Evolutionary conservation across 345 rosid species (phyloP), one percentile per base, ranked within the genome.

Genomic region (Eucalyptus microcorys): DNA sequence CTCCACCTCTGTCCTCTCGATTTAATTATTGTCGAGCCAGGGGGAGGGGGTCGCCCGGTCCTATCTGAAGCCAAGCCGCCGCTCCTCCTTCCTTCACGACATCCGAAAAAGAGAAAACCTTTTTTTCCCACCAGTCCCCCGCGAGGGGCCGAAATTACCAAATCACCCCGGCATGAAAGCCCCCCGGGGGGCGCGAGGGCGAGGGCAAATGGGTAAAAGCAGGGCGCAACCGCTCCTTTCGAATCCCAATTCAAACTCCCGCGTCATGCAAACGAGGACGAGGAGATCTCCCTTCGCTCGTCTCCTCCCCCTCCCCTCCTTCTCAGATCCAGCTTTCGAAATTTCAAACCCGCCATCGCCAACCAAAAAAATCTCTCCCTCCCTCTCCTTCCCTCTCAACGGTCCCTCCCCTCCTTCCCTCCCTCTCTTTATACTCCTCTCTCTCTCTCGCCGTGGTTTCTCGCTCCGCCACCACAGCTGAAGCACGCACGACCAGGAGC

Each of bases 281-380:
- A 10, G 14, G 13, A 4, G 81, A 57, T 34, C 48, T 48, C 49
- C 24, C n/a, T 34, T 47, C 81, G 37, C 52, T 71, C 45, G 27
- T 19, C 26, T 7, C 37, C 4, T 5, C 43, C 19, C 10, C 52
- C 42, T 14, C 1, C 59, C n/a, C n/a, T n/a, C n/a, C n/a, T n/a
- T 53, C 57, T 52, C 45, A 30, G 66, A 40, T 37, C 86, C 71
- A n/a, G n/a, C 47, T 57, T 89, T 87, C 88, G 57, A 89, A 89
- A 34, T 53, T 89, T 50, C 88, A 71, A 89, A 87, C 86, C 88
- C 90, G 90, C 90, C 90, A 85, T 55, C 22, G 42, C 32, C 83
- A 68, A 40, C 66, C n/a, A 40, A 37, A 61, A 10, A 26, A 11
- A 7, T 7, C 53, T 42, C 47, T 48, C 88, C 42, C 87, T 27